phyloP scores from a whole-genome alignment of 2,329 filamentous ascomycete species.

The Colletotrichum sansevieriae region DNA sequence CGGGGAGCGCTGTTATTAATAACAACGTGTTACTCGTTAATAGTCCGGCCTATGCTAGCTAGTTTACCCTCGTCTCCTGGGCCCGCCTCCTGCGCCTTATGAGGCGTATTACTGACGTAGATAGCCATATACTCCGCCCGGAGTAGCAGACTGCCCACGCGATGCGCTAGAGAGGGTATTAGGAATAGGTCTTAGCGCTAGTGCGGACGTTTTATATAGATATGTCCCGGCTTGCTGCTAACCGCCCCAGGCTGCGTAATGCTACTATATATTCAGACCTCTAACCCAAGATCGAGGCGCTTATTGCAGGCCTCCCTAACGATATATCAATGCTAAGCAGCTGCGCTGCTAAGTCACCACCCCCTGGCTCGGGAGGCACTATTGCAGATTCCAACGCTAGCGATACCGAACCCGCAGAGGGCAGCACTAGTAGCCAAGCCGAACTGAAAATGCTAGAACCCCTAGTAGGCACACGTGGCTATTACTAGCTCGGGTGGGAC shows the following conservation, averaged over 20 bases:
- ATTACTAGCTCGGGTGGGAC: not conserved
- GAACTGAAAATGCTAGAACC: not conserved
- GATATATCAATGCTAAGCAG: not conserved
- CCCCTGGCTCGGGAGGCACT: not conserved
- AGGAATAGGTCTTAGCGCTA: not conserved
- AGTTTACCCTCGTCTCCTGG: not conserved
- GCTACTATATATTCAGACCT: not conserved
- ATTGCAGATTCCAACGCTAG: not conserved
- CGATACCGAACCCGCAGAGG: not conserved
- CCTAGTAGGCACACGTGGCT: not conserved
- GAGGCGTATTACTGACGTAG: not conserved
- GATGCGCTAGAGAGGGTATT: not conserved
- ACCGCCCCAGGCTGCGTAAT: not conserved
- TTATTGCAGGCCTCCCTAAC: not conserved
- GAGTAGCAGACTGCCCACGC: not conserved
- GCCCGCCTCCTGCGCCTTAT: not conserved
- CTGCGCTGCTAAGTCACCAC: not conserved
- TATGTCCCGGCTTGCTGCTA: not conserved
- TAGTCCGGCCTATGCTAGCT: not conserved
- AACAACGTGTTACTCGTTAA: not conserved
- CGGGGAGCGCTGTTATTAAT: too few species aligned
- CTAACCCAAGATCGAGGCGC: not conserved
- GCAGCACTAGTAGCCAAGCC: not conserved
- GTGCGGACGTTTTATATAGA: not conserved
- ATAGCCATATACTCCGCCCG: not conserved